Evolutionary conservation across 1,284 basidiomycete species (phyloP), one percentile per base, ranked within the genome.

Genomic region (Pterula multifida): DNA sequence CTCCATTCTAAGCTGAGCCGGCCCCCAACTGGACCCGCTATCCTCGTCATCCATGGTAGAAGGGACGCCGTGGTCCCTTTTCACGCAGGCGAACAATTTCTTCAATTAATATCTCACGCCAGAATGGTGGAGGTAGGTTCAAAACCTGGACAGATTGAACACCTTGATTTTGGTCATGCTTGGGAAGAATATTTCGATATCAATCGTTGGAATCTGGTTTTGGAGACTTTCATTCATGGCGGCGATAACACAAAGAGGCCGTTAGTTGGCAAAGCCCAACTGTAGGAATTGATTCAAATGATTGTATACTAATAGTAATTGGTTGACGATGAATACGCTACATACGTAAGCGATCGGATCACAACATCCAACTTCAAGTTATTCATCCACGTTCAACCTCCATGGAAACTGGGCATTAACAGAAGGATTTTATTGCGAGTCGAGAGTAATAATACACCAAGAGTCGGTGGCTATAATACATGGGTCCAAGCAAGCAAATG

Each of bases 1-100:
- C 54, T 63, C 24, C 63, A 68, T 53, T 50, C 58, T 21, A 63
- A 61, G 46, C 50, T 70, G 9, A 11, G 15, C 11, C 49, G 36
- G n/a, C 36, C 39, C 19, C 59, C 67, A n/a, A 9, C 13, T 22
- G 39, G 39, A 22, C 39, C 39, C 17, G 39, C 39, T n/a, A 17
- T 42, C 39, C 39, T 42, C 4, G 17, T 42, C 39, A 42, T 42
- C 21, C 39, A 42, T 17, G 39, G 39, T 11, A 42, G 4, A 17
- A 42, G 21, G 17, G 39, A 42, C 21, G 39, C 39, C 17, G 19
- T 42, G 9, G 39, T 42, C 39, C 39, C 39, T 6, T 42, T 42
- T 22, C 19, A 6, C 39, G 39, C 39, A 42, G 39, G 39, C 13
- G 13, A 17, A 22, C n/a, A 9, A 4, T 22, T 42, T 19, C 39